Evolutionary conservation across 352 stramenopile genomes (phyloP), one percentile per base, ranked within the genome.

Genomic region (Salisapilia sapeloensis): DNA sequence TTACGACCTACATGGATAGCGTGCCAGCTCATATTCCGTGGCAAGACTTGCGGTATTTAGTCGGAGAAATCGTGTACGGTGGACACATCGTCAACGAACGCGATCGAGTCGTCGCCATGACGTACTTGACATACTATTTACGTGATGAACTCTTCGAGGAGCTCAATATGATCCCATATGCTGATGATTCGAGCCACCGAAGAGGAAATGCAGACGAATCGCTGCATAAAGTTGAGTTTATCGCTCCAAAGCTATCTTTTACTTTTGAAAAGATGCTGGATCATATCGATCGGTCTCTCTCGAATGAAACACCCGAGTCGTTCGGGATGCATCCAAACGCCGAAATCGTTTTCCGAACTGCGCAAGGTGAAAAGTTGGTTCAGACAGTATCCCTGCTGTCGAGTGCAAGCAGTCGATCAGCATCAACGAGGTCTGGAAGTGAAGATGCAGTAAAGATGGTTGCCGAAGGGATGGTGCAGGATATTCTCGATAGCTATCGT

Each of bases 261-360:
- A 60, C 63, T 1, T 84, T 67, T 30, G 79, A 92, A 36, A 63
- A 65, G 9, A 80, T 93, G 21, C 37, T 96, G 7, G 79, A 95
- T 27, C 81, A 96, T 38, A 61, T 96, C 19, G 81, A 96, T 24
- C 38, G 44, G 4, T 53, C 60, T n/a, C 47, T 95, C n/a, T 24
- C 63, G 19, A 76, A 61, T 23, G 85, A 96, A 25, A 76, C 75
- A 1, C 82, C 85, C 0, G 60, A 72, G 7, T 79, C 81, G 2
- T 95, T 96, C 58, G 83, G 83, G 0, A 28, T 96, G 26, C 85
- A 96, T 36, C 77, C 85, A n/a, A 96, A 96, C 48, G 79, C 83
- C 4, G 84, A 96, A 44, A 89, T 96, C 10, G 75, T 71, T 12
- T 96, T 95, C 43, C 72, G 80, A 14, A 96, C 82, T 8, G 60